Conservation (phyloP, 2,329 filamentous ascomycete species). For the Arthrobotrys conoides region DNA sequence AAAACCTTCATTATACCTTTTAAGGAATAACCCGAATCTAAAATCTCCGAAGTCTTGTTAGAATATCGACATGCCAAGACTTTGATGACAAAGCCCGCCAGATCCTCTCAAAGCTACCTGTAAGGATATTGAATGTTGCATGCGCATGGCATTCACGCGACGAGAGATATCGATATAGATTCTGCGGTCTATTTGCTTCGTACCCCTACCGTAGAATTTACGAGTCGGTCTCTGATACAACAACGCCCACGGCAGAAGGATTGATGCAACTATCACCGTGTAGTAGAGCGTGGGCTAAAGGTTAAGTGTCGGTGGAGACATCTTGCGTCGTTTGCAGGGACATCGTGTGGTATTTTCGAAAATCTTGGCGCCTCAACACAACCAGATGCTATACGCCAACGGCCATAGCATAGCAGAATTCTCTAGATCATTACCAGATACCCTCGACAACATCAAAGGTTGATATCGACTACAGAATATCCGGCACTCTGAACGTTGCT, state of each 20-base stretch:
- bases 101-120: background rate
- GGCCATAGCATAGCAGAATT: too few relatives aligned
- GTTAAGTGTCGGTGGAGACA: too few relatives aligned
- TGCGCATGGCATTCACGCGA: background rate
- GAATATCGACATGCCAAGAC: background rate
- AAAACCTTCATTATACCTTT: too few relatives aligned
- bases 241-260: background rate
- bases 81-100: background rate
- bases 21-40: too few relatives aligned
- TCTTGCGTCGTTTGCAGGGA: background rate
- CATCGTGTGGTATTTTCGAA: constrained; percentile 6
- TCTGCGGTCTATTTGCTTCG: background rate
- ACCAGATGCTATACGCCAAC: too few relatives aligned
- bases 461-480: background rate
- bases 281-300: too few relatives aligned
- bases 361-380: constrained; percentile 10
- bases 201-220: background rate
- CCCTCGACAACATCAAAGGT: background rate
- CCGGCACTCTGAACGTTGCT: background rate
- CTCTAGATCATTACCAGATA: background rate
- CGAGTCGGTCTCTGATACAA: background rate
- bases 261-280: too few relatives aligned
- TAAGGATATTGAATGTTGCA: background rate
- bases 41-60: background rate
- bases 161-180: background rate